Base-by-base conservation (phyloP, 164 flowering plant genomes). In the Santalum album region DNA sequence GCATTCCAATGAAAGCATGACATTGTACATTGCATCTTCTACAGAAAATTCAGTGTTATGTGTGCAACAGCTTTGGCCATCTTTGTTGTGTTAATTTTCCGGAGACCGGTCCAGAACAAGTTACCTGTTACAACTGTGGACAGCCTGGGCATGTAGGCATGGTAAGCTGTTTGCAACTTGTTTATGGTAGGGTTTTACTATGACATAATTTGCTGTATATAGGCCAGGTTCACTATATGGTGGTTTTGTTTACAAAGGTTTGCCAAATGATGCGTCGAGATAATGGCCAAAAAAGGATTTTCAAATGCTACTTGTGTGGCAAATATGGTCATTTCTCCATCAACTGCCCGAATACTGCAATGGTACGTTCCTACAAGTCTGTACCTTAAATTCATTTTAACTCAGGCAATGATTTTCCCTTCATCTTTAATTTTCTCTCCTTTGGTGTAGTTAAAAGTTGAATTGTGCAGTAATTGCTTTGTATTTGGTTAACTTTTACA, bases 41-140 rank as follows among this genome's bases (percentile, higher is more conserved):
- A 23, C 76, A 72, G 76, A 29, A 56, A 24, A 60, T 69, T 29
- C 60, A 63, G 52, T 72, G 76, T 57, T 69, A 72, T 49, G 55
- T 69, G 34, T 72, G 76, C 70, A 69, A 63, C 45, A 40, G 29
- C n/a, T 49, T 60, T 54, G 76, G 73, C 7, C 76, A 72, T 61
- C 63, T 69, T 25, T 72, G 76, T 47, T 72, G 76, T 58, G 68
- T 21, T 29, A 57, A 57, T 50, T 48, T 26, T 43, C 47, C 29
- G 7, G 47, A 55, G 39, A n/a, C n/a, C 12, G 59, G 58, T 53
- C 44, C 61, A 17, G 40, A 14, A 17, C 53, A 65, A 53, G 55
- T 38, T 36, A 62, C 67, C 10, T 70, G 74, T 43, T 70, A 59
- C 53, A 58, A 60, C 6, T 70, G 74, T 59, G 70, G 74, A 27